Evolutionary conservation across 2,329 filamentous ascomycete genomes (phyloP).

Genomic region (Trichoderma sp.): DNA sequence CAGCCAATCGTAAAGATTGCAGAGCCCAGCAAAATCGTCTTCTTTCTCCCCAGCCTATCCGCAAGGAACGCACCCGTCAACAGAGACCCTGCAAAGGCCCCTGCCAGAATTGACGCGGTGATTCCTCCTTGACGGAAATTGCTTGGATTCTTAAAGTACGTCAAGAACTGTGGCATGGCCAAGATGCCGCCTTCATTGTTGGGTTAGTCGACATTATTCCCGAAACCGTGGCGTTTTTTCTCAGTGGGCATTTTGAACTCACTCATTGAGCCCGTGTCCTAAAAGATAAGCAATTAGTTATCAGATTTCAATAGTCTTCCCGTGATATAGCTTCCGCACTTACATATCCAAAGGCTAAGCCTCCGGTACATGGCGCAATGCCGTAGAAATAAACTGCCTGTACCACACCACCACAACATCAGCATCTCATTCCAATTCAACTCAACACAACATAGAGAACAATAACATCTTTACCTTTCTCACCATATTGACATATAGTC

Average conservation of each 20-base stretch:
- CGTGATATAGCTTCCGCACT: background rate
- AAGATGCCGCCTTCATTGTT: conserved; percentile 3
- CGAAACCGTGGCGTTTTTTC: background rate
- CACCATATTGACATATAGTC: background rate
- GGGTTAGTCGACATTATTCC: background rate
- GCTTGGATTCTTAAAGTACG: conserved; percentile 19
- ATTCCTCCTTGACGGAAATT: conserved; percentile 20
- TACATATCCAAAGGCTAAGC: conserved; percentile 21
- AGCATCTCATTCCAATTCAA: background rate
- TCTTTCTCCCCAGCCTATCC: conserved; percentile 8
- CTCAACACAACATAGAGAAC: background rate
- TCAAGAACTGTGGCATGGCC: conserved; percentile 19
- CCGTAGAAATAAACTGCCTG: conserved; percentile 16
- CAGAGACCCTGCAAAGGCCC: conserved; percentile 17
- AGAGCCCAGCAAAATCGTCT: conserved; percentile 12
- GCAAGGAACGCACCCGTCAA: conserved; percentile 18
- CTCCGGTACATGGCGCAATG: conserved; percentile 19
- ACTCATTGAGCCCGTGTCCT: conserved; percentile 21
- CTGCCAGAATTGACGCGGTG: conserved; percentile 18
- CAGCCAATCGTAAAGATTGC: conserved; percentile 17
- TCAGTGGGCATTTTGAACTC: background rate
- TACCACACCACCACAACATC: background rate
- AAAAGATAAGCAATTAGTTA: background rate
- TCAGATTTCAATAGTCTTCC: background rate
- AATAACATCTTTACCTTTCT: background rate